A percentile compares a stretch with the other conserved stretches of the same genome.
Conservation (phyloP, 306 rosid species). For the Castanea crenata region DNA sequence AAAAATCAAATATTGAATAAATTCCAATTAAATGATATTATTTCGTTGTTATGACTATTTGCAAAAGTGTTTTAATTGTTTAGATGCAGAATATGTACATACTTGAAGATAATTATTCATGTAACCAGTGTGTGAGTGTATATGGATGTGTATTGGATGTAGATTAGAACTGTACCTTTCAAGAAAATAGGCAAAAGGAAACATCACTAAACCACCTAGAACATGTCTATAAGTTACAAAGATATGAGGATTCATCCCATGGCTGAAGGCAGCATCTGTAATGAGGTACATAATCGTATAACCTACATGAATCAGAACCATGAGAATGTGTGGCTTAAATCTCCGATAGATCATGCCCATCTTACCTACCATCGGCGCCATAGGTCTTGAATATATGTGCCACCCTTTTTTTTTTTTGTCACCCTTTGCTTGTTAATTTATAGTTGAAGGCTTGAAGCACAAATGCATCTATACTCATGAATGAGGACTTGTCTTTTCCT, state of each 20-base stretch:
- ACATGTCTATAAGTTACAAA: slow-evolving; percentile 43
- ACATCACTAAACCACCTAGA: slow-evolving; percentile 30
- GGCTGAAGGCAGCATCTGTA: slow-evolving; percentile 32
- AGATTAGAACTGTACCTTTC: slow-evolving; percentile 32
- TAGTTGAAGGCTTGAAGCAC: background rate
- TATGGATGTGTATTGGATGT: background rate
- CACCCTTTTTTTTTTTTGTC: background rate
- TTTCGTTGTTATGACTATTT: too few species aligned
- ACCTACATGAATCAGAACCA: slow-evolving; percentile 30
- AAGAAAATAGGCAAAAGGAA: slow-evolving; percentile 52
- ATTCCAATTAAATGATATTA: too few species aligned
- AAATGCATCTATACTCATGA: background rate
- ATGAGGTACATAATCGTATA: slow-evolving; percentile 33
- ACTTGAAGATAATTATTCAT: too few species aligned
- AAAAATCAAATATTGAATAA: background rate
- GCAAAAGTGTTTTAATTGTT: too few species aligned
- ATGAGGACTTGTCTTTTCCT: background rate
- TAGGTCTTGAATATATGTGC: slow-evolving; percentile 17
- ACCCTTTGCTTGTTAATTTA: background rate
- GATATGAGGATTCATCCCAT: slow-evolving; percentile 49
- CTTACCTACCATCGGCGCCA: slow-evolving; percentile 23
- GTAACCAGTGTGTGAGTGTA: background rate
- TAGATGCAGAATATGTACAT: too few species aligned
- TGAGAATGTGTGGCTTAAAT: slow-evolving; percentile 38
- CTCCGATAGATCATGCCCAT: slow-evolving; percentile 18